phyloP scores from a whole-genome alignment of 495 filamentous ascomycete genomes.

The Xylaria longipes region DNA sequence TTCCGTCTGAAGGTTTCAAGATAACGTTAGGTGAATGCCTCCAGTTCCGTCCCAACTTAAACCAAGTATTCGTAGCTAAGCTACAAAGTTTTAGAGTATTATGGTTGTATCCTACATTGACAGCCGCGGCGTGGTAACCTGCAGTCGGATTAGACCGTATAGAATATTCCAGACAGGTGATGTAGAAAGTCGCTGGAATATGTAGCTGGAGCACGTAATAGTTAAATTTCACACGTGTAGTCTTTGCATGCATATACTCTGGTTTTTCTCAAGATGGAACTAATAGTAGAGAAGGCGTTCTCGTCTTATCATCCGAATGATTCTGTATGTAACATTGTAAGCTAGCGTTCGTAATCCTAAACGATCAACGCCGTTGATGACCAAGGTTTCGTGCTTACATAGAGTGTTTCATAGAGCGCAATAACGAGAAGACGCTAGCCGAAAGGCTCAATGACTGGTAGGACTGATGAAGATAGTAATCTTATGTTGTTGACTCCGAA shows the following conservation, averaged over 20 bases:
- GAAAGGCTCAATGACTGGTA: not conserved
- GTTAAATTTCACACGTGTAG: not conserved
- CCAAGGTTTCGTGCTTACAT: not conserved
- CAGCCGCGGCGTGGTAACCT: not conserved
- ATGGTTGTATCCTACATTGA: not conserved
- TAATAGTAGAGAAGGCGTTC: not conserved
- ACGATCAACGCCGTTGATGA: not conserved
- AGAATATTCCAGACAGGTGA: not conserved
- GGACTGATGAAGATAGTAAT: not conserved
- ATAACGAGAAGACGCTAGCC: not conserved
- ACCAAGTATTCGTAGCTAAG: not conserved
- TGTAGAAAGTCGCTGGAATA: not conserved
- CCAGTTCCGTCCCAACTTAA: not conserved
- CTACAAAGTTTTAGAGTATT: not conserved
- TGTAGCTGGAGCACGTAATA: not conserved
- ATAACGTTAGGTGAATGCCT: constrained; percentile 9
- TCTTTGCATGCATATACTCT: not conserved
- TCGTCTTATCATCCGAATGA: not conserved
- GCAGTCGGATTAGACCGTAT: not conserved
- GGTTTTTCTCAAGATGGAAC: not conserved
- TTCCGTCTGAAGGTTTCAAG: constrained; percentile 10
- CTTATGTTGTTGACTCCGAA: not conserved
- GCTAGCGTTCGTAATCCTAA: not conserved
- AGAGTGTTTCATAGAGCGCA: not conserved
- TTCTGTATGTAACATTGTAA: not conserved